Evolutionary conservation across 2,329 filamentous ascomycete genomes (phyloP), one percentile per base, ranked within the genome.

Genomic region (Tympanopsis confertula): DNA sequence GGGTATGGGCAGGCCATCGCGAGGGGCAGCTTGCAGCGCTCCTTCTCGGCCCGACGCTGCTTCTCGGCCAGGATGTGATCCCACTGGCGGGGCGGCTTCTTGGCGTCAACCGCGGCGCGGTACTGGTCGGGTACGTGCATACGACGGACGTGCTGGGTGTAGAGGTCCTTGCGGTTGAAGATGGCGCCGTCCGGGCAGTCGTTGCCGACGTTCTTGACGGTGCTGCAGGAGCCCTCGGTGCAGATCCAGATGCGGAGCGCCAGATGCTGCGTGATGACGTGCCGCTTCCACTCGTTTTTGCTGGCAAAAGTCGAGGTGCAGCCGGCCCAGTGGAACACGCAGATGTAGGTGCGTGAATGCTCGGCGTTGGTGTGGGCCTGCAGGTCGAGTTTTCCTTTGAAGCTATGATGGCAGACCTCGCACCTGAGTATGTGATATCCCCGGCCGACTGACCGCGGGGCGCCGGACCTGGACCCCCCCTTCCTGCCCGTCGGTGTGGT

Each of bases 221-320:
- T 51, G 13, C 54, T 57, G 52, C 76, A 81, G 5, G 57, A 51
- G 42, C 74, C 81, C 20, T 82, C 64, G 45, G 78, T 71, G 61
- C 88, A 96, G 40, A 81, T 67, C 74, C 80, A 95, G 58, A 78
- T 83, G 33, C 71, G 63, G 3, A 85, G 65, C 38, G 79, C 73
- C 17, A 94, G 65, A 52, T 96, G 89, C 52, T 94, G 83, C 0
- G 82, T 83, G 20, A 68, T 63, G 49, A 89, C 76, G 53, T 96
- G 89, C 0, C 89, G 77, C 57, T 95, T 95, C 89, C 89, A 95
- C 56, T 95, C 88, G 53, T 94, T 94, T 62, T 94, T 94, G 47
- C 71, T 79, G 3, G 72, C 69, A 51, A 94, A 94, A 1, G 69
- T 77, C 2, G 77, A 74, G 1, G 44, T 45, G 59, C 89, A 96